Percentiles rank a stretch among this genome's conserved stretches.
Conservation (phyloP, 345 rosid genomes). For the Erysimum cheiranthoides region DNA sequence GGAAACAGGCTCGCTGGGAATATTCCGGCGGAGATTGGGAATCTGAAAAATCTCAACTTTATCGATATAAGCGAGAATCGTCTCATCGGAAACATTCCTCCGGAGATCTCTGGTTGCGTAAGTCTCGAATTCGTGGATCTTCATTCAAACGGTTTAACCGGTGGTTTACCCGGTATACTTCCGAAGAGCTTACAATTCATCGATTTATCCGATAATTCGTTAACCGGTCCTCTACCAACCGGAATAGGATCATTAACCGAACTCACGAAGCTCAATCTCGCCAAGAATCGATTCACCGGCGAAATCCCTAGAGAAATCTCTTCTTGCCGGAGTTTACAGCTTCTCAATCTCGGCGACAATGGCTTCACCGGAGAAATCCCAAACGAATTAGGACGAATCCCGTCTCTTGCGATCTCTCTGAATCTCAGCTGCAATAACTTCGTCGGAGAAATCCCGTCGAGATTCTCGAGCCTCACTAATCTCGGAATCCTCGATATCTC, state of each 20-base stretch:
- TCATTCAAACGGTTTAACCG: constrained; percentile 78
- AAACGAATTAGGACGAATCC: constrained; percentile 69
- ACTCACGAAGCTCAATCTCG: constrained; percentile 78
- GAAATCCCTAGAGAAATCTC: constrained; percentile 70
- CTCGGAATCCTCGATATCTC: constrained; percentile 83
- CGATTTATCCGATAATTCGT: constrained; percentile 77
- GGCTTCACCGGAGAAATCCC: constrained; percentile 82
- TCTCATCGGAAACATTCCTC: constrained; percentile 72
- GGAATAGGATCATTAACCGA: constrained; percentile 71
- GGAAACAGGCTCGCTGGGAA: constrained; percentile 73
- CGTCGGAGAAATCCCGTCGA: constrained; percentile 70
- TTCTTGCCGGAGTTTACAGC: constrained; percentile 73
- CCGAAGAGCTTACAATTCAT: constrained; percentile 69
- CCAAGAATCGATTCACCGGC: constrained; percentile 71
- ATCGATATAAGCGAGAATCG: constrained; percentile 73
- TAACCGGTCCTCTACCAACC: constrained; percentile 62
- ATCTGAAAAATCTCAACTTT: constrained; percentile 69
- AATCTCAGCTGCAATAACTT: constrained; percentile 85
- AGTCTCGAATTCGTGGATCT: constrained; percentile 79
- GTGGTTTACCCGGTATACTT: constrained; percentile 66
- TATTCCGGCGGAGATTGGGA: constrained; percentile 80
- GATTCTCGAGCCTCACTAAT: constrained; percentile 73
- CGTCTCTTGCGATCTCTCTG: constrained; percentile 81
- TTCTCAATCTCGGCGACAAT: constrained; percentile 77
- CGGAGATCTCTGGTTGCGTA: constrained; percentile 58